Evolutionary conservation across 176 grass and related monocot species (phyloP).

Genomic region (Avena eriantha): DNA sequence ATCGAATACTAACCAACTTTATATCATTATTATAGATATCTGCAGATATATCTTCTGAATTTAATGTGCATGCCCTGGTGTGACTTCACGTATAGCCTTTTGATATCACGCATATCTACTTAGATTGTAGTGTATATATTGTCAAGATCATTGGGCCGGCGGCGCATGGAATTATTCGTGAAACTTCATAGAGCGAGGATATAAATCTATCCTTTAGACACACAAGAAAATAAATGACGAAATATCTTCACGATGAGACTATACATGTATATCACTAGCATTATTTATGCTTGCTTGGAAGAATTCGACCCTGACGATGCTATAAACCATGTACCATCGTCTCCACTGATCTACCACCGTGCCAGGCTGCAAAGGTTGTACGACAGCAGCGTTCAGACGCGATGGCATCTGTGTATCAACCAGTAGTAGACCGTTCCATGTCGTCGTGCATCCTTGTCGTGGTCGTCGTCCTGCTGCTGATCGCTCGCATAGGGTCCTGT

Average conservation of each 20-base stretch:
- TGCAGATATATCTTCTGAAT: no score
- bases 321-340: neutral
- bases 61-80: no score
- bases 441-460: neutral
- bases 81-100: neutral
- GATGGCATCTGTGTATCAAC: neutral
- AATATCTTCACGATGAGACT: neutral
- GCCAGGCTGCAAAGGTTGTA: neutral
- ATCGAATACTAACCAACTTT: no score
- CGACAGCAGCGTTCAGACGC: neutral
- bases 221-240: neutral
- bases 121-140: neutral
- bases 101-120: neutral
- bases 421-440: neutral
- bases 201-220: neutral
- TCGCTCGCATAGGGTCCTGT: neutral
- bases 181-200: neutral
- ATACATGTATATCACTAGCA: neutral
- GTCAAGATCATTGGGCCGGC: neutral
- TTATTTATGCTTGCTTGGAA: neutral
- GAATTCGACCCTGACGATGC: neutral
- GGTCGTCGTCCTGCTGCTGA: conserved; percentile 17
- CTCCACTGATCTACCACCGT: neutral
- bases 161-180: neutral
- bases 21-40: no score